Evolutionary conservation across 495 filamentous ascomycete genomes (phyloP).

Genomic region (Lophiostoma macrostomum): DNA sequence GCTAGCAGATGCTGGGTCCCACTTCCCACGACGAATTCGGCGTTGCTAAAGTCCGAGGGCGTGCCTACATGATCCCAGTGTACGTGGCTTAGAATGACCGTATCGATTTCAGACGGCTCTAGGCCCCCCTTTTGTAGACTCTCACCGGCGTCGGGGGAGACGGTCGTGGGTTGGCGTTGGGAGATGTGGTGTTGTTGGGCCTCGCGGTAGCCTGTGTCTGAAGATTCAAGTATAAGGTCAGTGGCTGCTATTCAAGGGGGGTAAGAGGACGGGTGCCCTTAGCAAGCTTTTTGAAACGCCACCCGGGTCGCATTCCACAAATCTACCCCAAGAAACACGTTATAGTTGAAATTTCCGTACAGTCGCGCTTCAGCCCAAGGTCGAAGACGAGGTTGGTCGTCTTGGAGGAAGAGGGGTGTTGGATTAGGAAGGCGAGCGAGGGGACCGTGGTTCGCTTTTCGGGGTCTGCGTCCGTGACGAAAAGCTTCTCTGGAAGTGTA

Average conservation of each 20-base stretch:
- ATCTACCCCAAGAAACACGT: too few species aligned
- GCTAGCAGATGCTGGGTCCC: constrained; percentile 45
- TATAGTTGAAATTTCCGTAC: too few species aligned
- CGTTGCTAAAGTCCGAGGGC: constrained; percentile 44
- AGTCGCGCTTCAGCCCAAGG: constrained; percentile 47
- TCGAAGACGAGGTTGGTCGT: constrained; percentile 47
- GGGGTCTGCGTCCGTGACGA: constrained; percentile 36
- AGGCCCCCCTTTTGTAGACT: constrained; percentile 40
- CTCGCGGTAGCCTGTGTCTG: constrained; percentile 40
- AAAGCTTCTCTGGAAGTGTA: constrained; percentile 39
- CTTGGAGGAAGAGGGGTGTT: constrained; percentile 30
- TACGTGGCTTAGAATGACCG: constrained; percentile 50
- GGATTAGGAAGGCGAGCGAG: constrained; percentile 39
- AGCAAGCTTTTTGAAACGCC: too few species aligned
- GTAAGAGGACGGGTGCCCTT: too few species aligned
- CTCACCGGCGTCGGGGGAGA: constrained; percentile 41
- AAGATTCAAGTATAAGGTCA: too few species aligned
- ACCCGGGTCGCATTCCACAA: too few species aligned
- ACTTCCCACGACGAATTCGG: constrained; percentile 48
- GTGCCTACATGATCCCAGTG: constrained; percentile 55
- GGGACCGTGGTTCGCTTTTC: constrained; percentile 36
- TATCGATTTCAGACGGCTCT: constrained; percentile 40
- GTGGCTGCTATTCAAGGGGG: too few species aligned
- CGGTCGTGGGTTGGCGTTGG: constrained; percentile 41
- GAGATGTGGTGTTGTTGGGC: constrained; percentile 44